phyloP scores from a whole-genome alignment of 2,329 filamentous ascomycete genomes.

The Phyllosticta citrichinensis region DNA sequence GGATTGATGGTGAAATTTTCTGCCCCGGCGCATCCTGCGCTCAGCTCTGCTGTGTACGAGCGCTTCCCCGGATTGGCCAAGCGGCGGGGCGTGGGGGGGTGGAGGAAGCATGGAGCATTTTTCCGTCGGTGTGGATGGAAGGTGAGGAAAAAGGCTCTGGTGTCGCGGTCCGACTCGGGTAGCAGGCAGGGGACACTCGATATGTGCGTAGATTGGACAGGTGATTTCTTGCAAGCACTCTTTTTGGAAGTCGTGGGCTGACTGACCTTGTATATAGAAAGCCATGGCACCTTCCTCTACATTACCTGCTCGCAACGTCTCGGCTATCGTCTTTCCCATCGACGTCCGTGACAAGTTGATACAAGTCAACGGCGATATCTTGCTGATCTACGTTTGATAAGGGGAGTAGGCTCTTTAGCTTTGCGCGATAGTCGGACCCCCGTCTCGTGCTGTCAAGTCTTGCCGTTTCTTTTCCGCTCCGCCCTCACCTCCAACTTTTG shows the following conservation, averaged over 20 bases:
- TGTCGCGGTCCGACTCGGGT: not conserved
- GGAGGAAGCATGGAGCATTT: not conserved
- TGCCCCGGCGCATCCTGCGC: no score
- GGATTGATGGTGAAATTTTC: no score
- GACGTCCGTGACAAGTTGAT: not conserved
- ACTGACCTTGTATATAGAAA: not conserved
- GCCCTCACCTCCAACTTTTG: not conserved
- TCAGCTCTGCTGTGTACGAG: not conserved
- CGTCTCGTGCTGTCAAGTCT: not conserved
- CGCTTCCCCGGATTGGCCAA: not conserved
- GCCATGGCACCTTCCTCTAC: not conserved
- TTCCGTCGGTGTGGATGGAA: not conserved
- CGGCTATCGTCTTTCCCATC: not conserved
- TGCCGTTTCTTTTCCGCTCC: not conserved
- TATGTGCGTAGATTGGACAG: not conserved
- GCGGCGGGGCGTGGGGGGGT: not conserved
- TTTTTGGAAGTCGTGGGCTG: not conserved
- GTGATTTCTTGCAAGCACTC: not conserved
- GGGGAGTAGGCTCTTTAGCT: not conserved
- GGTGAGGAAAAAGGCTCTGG: not conserved
- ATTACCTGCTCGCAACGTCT: not conserved
- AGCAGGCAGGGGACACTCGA: not conserved
- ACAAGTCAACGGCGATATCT: not conserved
- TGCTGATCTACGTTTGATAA: not conserved
- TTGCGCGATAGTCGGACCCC: not conserved